Evolutionary conservation across 495 filamentous ascomycete genomes (phyloP).

Genomic region (Xylaria cubensis): DNA sequence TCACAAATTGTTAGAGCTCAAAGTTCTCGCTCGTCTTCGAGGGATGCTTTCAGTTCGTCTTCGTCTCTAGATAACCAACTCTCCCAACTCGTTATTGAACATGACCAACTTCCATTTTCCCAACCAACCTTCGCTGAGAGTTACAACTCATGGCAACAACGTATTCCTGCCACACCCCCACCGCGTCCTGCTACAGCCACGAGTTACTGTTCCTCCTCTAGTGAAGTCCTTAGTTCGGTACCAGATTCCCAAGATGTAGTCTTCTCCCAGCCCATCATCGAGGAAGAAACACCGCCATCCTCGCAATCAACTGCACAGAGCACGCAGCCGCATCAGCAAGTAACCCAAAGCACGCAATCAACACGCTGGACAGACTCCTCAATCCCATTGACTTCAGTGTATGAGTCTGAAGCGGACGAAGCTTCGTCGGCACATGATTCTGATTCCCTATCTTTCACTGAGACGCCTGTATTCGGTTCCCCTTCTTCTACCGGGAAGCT

Average conservation of each 20-base stretch:
- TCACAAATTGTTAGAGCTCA: neutral
- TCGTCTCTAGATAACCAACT: conserved; percentile 19
- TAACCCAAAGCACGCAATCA: conserved; percentile 5
- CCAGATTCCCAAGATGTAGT: neutral
- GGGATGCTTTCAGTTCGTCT: conserved; percentile 15
- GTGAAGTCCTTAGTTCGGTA: conserved; percentile 9
- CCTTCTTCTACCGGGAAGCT: conserved; percentile 28
- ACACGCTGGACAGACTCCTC: conserved; percentile 14
- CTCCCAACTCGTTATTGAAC: conserved; percentile 9
- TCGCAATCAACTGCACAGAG: neutral
- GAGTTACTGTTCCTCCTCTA: conserved; percentile 18
- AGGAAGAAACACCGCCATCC: conserved; percentile 21
- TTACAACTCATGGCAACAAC: neutral
- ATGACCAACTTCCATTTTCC: neutral
- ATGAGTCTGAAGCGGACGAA: conserved; percentile 1
- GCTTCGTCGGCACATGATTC: neutral
- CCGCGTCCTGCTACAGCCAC: conserved; percentile 1
- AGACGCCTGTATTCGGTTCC: neutral
- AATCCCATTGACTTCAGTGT: conserved; percentile 7
- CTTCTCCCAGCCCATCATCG: neutral
- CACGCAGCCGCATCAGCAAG: neutral
- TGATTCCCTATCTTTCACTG: neutral
- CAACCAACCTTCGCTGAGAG: neutral
- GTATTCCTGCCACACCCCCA: neutral
- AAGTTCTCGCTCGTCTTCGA: conserved; percentile 1